These are phyloP conservation scores for Metarhizium brunneum DNA, from an alignment of 2,329 filamentous ascomycete genomes.

Conservation along the genomic window DNA sequence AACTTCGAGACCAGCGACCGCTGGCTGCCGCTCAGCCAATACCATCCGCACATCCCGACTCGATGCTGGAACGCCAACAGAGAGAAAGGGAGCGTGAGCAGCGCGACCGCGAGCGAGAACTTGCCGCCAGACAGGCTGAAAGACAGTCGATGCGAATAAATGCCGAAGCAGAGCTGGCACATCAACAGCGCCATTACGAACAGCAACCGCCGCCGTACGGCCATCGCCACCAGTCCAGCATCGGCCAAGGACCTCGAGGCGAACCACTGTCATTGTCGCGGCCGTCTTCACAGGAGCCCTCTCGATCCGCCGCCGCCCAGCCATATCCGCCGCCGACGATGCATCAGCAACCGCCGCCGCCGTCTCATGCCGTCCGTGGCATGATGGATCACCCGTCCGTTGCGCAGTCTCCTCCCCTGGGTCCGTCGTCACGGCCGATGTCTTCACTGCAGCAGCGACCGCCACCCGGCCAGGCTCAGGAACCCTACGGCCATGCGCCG, in stretches of 20 bases:
- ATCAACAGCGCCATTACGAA: conserved; percentile 32
- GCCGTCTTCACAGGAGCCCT: conserved; percentile 32
- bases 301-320: conserved; percentile 27
- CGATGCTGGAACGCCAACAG: conserved; percentile 11
- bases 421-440: conserved; percentile 27
- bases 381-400: conserved; percentile 30
- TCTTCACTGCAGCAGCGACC: conserved; percentile 27
- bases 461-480: conserved; percentile 20
- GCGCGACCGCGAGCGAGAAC: conserved; percentile 8
- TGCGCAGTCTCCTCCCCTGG: conserved; percentile 28
- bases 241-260: conserved; percentile 24
- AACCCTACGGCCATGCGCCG: conserved; percentile 20
- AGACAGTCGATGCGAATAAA: conserved; percentile 31
- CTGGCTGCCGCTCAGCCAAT: conserved; percentile 6
- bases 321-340: conserved; percentile 19
- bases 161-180: conserved; percentile 38
- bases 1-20: conserved; percentile 7
- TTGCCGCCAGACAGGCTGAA: background rate
- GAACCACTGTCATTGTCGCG: conserved; percentile 31
- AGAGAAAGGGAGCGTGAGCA: conserved; percentile 12
- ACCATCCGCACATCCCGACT: conserved; percentile 2
- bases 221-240: conserved; percentile 29
- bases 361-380: conserved; percentile 29
- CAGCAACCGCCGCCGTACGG: conserved; percentile 22
- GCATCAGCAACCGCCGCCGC: conserved; percentile 21